Evolutionary conservation across 2,329 filamentous ascomycete genomes (phyloP), one percentile per base, ranked within the genome.

Genomic region (Microdochium trichocladiopsis): DNA sequence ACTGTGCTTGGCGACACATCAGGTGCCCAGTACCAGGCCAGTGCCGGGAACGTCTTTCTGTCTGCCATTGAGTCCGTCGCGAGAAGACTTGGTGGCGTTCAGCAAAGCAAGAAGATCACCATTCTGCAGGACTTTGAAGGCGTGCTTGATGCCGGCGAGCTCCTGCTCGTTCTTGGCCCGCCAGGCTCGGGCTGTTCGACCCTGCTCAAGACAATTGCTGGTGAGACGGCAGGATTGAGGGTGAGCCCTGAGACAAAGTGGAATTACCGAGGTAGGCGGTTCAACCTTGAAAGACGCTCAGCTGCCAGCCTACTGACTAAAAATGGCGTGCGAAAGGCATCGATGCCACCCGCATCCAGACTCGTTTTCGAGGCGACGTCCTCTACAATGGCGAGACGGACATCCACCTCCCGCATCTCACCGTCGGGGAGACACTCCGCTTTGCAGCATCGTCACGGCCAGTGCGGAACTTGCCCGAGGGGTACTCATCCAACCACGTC

Each of bases 321-420:
- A 14, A 33, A 33, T 33, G 28, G 8, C 8, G 28, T 33, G 28
- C 28, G 21, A n/a, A 33, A 50, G 49, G 49, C 11, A 50, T 50
- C 22, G 31, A 21, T 18, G 25, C 33, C 8, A 47, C 43, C 21
- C 18, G 18, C 36, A 23, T 50, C 14, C 49, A 36, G 12, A 25
- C 36, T 24, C 36, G 49, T 3, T 50, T 51, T 53, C 69, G 78
- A 2, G 76, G 77, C 51, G 79, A 78, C 60, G 73, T 83, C 2
- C 70, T 86, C 11, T 88, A 87, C 63, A 85, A 86, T 53, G 80
- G 84, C 1, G 85, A 88, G 62, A 63, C 65, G 48, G 83, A 87
- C 60, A 68, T 82, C 0, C 84, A 87, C 62, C 86, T 86, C 53
- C 78, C 84, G 1, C 80, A 82, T 10, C 66, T 88, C 23, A 84